These are phyloP conservation scores for Backusella westeae DNA, from an alignment of 192 early-diverging fungal species.

Conservation along the genomic window DNA sequence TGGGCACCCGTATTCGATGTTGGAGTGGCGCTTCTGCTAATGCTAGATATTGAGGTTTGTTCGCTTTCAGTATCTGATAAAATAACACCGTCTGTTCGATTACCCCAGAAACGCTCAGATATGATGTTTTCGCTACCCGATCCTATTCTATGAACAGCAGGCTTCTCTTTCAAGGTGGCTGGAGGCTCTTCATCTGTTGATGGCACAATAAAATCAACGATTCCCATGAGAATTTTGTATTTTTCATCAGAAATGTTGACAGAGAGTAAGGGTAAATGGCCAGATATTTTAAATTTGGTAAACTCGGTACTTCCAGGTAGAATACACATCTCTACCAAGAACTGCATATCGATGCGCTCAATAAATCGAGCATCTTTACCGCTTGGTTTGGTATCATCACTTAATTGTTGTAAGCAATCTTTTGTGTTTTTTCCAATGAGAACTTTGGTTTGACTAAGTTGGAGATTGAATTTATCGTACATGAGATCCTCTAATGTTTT, in stretches of 20 bases:
- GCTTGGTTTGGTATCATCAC: slow-evolving; percentile 27
- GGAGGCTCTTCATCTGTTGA: slow-evolving; percentile 8
- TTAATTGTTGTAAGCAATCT: slow-evolving; percentile 19
- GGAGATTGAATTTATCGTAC: slow-evolving; percentile 80
- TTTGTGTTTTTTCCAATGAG: slow-evolving; percentile 51
- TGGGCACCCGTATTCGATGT: neutral
- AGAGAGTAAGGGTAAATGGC: slow-evolving; percentile 66
- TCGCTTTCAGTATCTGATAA: slow-evolving; percentile 11
- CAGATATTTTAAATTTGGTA: slow-evolving; percentile 66
- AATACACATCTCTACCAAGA: slow-evolving; percentile 74
- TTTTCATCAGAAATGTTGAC: slow-evolving; percentile 82
- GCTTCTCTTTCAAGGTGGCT: slow-evolving; percentile 2
- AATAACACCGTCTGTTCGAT: neutral
- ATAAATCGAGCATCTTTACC: slow-evolving; percentile 56
- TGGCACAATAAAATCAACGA: slow-evolving; percentile 64
- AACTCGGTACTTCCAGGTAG: slow-evolving; percentile 63
- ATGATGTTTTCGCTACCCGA: neutral
- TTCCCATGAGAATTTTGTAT: slow-evolving; percentile 76
- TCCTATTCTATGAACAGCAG: neutral
- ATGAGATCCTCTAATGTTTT: slow-evolving; percentile 62
- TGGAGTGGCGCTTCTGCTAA: neutral
- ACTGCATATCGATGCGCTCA: slow-evolving; percentile 67
- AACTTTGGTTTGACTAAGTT: slow-evolving; percentile 67
- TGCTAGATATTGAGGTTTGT: neutral
- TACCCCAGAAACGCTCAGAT: neutral